A percentile compares a stretch with the other conserved stretches of the same genome.
These are phyloP conservation scores for Boletus sp. DNA, from an alignment of 768 basidiomycete genomes.

Conservation along the genomic window DNA sequence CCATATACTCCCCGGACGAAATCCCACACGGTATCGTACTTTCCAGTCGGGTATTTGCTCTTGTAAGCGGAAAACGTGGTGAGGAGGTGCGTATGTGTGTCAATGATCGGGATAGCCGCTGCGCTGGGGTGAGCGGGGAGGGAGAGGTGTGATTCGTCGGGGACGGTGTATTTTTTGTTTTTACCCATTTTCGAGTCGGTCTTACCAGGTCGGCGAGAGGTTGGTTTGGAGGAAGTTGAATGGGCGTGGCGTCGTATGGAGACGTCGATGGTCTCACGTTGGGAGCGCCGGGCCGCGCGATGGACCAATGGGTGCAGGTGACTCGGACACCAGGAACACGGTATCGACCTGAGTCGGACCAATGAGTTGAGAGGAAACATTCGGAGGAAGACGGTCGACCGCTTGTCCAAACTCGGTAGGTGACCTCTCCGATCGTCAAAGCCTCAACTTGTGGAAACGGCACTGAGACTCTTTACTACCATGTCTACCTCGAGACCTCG, in stretches of 20 bases:
- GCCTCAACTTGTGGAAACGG: no score
- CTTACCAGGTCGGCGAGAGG: background rate
- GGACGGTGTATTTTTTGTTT: conserved; percentile 32
- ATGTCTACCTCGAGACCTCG: no score
- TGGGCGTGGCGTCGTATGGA: conserved; percentile 34
- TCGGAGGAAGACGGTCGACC: no score
- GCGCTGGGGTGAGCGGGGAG: conserved; percentile 30
- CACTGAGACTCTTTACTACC: no score
- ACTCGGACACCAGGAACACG: background rate
- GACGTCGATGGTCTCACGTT: background rate
- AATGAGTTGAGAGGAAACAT: background rate
- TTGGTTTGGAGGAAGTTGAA: conserved; percentile 31
- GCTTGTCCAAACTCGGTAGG: no score
- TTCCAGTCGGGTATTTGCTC: conserved; percentile 57
- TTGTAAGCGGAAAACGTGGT: conserved; percentile 68
- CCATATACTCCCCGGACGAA: no score
- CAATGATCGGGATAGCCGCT: conserved; percentile 50
- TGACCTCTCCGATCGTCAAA: no score
- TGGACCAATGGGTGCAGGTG: background rate
- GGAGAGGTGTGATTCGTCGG: conserved; percentile 34
- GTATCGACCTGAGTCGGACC: background rate
- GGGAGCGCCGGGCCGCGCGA: background rate
- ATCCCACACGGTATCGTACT: conserved; percentile 56
- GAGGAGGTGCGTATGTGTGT: conserved; percentile 85
- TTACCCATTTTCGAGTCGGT: conserved; percentile 36